Percentiles rank a stretch among this genome's conserved stretches.
Conservation (phyloP, 2,329 filamentous ascomycete genomes). For the Verticillium klebahnii region DNA sequence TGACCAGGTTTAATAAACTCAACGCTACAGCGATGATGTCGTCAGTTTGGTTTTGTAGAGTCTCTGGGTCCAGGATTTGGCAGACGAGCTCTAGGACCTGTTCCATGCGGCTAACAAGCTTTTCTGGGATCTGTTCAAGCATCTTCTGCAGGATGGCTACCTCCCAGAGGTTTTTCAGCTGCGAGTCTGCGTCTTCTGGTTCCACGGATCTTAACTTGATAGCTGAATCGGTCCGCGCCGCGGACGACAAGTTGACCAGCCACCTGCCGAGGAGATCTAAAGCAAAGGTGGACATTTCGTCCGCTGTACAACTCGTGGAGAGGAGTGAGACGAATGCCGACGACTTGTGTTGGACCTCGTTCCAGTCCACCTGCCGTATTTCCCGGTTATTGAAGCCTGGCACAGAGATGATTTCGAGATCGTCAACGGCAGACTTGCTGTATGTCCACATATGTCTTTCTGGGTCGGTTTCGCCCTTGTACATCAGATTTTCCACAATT, state of each 20-base stretch:
- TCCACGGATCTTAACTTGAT: slow-evolving; percentile 17
- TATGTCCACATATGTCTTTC: slow-evolving; percentile 47
- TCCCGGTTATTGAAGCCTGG: slow-evolving; percentile 16
- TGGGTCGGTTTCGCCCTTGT: slow-evolving; percentile 38
- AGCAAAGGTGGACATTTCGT: slow-evolving; percentile 58
- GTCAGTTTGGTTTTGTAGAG: slow-evolving; percentile 35
- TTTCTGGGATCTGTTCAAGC: slow-evolving; percentile 58
- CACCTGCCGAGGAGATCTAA: slow-evolving; percentile 54
- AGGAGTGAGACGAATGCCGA: slow-evolving; percentile 45
- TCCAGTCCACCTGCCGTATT: slow-evolving; percentile 29
- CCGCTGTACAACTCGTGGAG: slow-evolving; percentile 42
- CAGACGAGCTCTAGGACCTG: slow-evolving; percentile 61
- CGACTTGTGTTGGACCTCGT: slow-evolving; percentile 43
- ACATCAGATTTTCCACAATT: slow-evolving; percentile 52
- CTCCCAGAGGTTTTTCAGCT: slow-evolving; percentile 47
- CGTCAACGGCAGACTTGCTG: slow-evolving; percentile 35
- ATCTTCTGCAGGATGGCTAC: slow-evolving; percentile 61
- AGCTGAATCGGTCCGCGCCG: slow-evolving; percentile 18
- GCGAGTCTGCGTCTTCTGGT: slow-evolving; percentile 29
- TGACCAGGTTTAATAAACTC: slow-evolving; percentile 56
- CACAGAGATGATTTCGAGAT: slow-evolving; percentile 43
- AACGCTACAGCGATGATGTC: slow-evolving; percentile 49
- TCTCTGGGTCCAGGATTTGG: slow-evolving; percentile 50
- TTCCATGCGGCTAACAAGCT: slow-evolving; percentile 58
- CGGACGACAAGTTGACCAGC: slow-evolving; percentile 33